These are phyloP conservation scores for Cryptococcus hybrid DNA, from an alignment of 1,284 basidiomycete species.

Conservation along the genomic window DNA sequence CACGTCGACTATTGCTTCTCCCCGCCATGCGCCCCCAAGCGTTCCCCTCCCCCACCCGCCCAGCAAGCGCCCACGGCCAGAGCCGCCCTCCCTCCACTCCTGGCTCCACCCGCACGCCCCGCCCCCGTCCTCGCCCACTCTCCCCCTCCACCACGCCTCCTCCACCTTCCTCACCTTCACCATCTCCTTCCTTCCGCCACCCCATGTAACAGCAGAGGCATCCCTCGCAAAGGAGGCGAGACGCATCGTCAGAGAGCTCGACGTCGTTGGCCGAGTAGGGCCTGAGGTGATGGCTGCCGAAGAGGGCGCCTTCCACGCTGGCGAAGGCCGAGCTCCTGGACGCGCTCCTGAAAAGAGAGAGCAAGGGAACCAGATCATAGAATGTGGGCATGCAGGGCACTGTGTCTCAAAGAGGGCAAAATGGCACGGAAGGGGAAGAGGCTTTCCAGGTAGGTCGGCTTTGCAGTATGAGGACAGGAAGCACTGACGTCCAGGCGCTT, in stretches of 20 bases:
- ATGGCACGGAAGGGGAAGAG: constrained; percentile 43
- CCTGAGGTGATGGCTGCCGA: constrained; percentile 17
- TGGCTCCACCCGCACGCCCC: constrained; percentile 39
- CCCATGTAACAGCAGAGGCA: constrained; percentile 18
- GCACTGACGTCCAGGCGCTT: neutral
- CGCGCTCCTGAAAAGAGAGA: constrained; percentile 21
- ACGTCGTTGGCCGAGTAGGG: constrained; percentile 33
- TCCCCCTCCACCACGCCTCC: constrained; percentile 30
- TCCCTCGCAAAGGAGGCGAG: constrained; percentile 32
- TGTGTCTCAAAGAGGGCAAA: constrained; percentile 37
- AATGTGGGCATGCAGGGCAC: constrained; percentile 44
- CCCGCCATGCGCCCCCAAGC: constrained; percentile 27
- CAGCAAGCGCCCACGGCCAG: constrained; percentile 9
- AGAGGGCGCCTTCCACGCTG: constrained; percentile 40
- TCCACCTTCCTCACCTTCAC: constrained; percentile 43
- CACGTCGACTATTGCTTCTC: constrained; percentile 8
- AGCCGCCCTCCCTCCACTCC: constrained; percentile 21
- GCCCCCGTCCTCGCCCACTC: constrained; percentile 26
- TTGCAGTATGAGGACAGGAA: constrained; percentile 25
- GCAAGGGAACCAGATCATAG: constrained; percentile 45
- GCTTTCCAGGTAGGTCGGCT: constrained; percentile 45
- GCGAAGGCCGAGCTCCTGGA: constrained; percentile 24
- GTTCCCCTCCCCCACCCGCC: constrained; percentile 17
- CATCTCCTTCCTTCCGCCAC: constrained; percentile 27
- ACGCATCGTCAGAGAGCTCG: constrained; percentile 35